A percentile compares a stretch with the other conserved stretches of the same genome.
phyloP scores from a whole-genome alignment of 495 filamentous ascomycete species.

The Talaromyces borbonicus region DNA sequence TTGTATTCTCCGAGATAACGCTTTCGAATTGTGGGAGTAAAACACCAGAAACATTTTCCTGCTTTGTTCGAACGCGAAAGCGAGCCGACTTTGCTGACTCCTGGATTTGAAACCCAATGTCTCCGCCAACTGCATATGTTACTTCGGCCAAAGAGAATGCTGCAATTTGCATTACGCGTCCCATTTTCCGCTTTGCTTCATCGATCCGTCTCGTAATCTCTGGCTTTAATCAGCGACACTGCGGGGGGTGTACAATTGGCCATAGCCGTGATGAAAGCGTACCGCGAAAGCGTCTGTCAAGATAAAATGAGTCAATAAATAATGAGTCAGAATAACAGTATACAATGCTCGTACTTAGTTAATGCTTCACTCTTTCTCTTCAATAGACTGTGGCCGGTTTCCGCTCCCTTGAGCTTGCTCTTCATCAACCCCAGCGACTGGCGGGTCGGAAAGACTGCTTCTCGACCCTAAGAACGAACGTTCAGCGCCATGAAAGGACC shows the following conservation, averaged over 20 bases:
- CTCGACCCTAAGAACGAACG: slow-evolving; percentile 47
- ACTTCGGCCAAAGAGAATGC: slow-evolving; percentile 97
- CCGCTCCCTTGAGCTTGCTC: slow-evolving; percentile 93
- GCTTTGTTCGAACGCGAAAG: slow-evolving; percentile 85
- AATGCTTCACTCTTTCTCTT: slow-evolving; percentile 93
- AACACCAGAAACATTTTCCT: slow-evolving; percentile 97
- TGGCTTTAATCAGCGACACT: slow-evolving; percentile 27
- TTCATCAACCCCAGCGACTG: slow-evolving; percentile 98
- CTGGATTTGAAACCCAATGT: slow-evolving; percentile 94
- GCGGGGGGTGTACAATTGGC: slow-evolving; percentile 15
- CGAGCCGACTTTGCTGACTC: slow-evolving; percentile 88
- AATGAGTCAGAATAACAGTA: background rate
- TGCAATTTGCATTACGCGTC: slow-evolving; percentile 97
- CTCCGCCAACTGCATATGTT: slow-evolving; percentile 91
- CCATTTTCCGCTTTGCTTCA: slow-evolving; percentile 99
- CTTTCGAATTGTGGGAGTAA: slow-evolving; percentile 89
- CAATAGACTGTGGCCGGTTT: slow-evolving; percentile 75
- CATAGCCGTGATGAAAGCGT: slow-evolving; percentile 14
- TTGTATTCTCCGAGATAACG: slow-evolving; percentile 68
- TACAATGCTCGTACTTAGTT: slow-evolving; percentile 52
- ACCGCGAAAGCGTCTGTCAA: slow-evolving; percentile 75
- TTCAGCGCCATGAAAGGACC: background rate
- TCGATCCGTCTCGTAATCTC: slow-evolving; percentile 97
- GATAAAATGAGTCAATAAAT: slow-evolving; percentile 10
- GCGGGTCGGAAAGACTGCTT: slow-evolving; percentile 95